phyloP scores from a whole-genome alignment of 192 early-diverging fungal species.

The Coemansia sp. region DNA sequence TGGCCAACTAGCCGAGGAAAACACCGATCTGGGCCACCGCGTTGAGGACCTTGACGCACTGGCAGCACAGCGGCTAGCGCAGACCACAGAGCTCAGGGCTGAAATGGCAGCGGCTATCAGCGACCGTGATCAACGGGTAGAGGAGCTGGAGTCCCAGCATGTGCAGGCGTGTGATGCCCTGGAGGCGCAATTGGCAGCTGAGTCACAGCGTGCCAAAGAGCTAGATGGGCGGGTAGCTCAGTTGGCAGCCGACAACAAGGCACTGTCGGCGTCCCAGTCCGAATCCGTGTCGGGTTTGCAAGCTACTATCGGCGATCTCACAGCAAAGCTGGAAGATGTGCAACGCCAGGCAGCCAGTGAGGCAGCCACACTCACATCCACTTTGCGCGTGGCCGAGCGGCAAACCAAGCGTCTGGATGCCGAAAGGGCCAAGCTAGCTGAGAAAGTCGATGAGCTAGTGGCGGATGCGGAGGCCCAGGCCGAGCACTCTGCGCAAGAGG shows the following conservation, averaged over 20 bases:
- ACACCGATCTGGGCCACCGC: slow-evolving; percentile 3
- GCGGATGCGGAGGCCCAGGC: slow-evolving; percentile 21
- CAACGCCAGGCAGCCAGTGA: slow-evolving; percentile 29
- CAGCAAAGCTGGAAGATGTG: slow-evolving; percentile 23
- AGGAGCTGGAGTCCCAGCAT: slow-evolving; percentile 11
- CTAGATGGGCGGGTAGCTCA: slow-evolving; percentile 11
- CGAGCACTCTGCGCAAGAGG: slow-evolving; percentile 13
- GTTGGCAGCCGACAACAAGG: slow-evolving; percentile 31
- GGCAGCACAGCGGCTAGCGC: background rate
- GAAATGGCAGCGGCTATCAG: background rate
- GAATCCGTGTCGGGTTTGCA: slow-evolving; percentile 22
- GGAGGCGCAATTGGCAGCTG: slow-evolving; percentile 13
- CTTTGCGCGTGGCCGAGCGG: slow-evolving; percentile 25
- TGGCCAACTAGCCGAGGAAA: slow-evolving; percentile 24
- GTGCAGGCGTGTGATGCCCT: slow-evolving; percentile 19
- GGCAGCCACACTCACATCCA: background rate
- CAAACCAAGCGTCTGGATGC: slow-evolving; percentile 23
- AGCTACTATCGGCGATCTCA: slow-evolving; percentile 27
- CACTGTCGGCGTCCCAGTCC: slow-evolving; percentile 35
- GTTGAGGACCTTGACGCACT: slow-evolving; percentile 14
- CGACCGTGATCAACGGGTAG: slow-evolving; percentile 1
- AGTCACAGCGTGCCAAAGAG: slow-evolving; percentile 21
- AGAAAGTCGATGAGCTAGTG: slow-evolving; percentile 19
- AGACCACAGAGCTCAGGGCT: slow-evolving; percentile 8
- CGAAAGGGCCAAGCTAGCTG: slow-evolving; percentile 23